These are phyloP conservation scores for Fusarium tuaranense DNA, from an alignment of 2,329 filamentous ascomycete species.

Conservation along the genomic window DNA sequence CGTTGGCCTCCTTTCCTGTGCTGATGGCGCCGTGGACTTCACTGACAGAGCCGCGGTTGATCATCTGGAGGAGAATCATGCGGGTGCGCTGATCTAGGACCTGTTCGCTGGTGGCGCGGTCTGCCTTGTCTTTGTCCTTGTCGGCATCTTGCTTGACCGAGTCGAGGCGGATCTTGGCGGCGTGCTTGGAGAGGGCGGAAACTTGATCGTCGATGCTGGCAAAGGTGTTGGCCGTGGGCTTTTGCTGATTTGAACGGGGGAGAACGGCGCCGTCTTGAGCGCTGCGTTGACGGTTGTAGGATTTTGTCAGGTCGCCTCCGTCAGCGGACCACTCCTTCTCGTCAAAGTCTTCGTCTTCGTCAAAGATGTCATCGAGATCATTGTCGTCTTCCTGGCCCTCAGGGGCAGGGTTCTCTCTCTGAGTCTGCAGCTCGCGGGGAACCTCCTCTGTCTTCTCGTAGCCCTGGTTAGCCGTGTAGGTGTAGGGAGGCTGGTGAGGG, in stretches of 20 bases:
- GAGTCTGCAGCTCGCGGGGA: conserved; percentile 48
- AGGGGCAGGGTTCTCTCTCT: conserved; percentile 38
- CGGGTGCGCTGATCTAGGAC: conserved; percentile 93
- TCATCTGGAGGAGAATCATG: conserved; percentile 96
- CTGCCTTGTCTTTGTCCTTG: conserved; percentile 85
- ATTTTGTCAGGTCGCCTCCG: conserved; percentile 81
- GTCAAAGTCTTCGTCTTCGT: conserved; percentile 68
- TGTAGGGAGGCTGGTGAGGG: conserved; percentile 60
- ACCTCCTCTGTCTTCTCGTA: conserved; percentile 55
- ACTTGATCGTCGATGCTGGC: conserved; percentile 90
- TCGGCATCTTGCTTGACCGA: conserved; percentile 65
- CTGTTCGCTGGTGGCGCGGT: conserved; percentile 93
- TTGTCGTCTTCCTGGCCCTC: conserved; percentile 40
- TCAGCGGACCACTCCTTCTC: conserved; percentile 72
- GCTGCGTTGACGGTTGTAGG: conserved; percentile 86
- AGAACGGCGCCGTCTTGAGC: conserved; percentile 66
- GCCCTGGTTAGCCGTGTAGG: conserved; percentile 57
- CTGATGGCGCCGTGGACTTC: conserved; percentile 96
- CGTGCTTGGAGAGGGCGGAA: conserved; percentile 84
- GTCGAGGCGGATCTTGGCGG: conserved; percentile 85
- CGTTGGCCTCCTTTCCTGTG: conserved; percentile 98
- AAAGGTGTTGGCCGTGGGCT: conserved; percentile 81
- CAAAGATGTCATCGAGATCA: conserved; percentile 47
- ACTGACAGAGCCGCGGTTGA: conserved; percentile 89
- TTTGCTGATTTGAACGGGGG: conserved; percentile 82